A percentile compares a stretch with the other conserved stretches of the same genome.
phyloP scores from a whole-genome alignment of 768 basidiomycete genomes.

The Amanita fuliginea region DNA sequence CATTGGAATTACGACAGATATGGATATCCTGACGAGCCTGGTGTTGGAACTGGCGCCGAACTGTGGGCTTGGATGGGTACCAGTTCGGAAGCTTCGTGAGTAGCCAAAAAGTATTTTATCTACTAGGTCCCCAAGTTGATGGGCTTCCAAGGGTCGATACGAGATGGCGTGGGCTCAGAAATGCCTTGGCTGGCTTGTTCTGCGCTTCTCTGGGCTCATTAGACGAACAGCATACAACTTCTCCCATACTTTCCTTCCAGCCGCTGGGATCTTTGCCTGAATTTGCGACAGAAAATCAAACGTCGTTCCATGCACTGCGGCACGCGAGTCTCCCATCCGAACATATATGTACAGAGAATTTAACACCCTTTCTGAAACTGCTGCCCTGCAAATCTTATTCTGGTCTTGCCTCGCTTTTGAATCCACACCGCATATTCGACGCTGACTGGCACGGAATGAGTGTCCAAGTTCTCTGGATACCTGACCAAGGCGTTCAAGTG shows the following conservation, averaged over 20 bases:
- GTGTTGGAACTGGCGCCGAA: constrained; percentile 80
- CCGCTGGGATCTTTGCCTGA: constrained; percentile 33
- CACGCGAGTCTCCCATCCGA: constrained; percentile 76
- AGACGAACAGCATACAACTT: constrained; percentile 59
- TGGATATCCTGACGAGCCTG: constrained; percentile 69
- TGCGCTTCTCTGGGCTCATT: constrained; percentile 83
- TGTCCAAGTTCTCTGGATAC: constrained; percentile 60
- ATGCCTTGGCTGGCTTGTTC: constrained; percentile 87
- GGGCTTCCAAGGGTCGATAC: constrained; percentile 51
- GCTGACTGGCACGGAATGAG: constrained; percentile 89
- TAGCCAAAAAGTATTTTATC: background rate
- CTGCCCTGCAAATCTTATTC: constrained; percentile 87
- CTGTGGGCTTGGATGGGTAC: constrained; percentile 91
- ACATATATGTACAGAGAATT: constrained; percentile 93
- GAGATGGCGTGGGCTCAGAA: constrained; percentile 72
- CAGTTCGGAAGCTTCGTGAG: constrained; percentile 37
- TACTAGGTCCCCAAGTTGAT: too few relatives aligned
- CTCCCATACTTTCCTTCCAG: background rate
- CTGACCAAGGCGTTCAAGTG: constrained; percentile 49
- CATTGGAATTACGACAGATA: constrained; percentile 83
- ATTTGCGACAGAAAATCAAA: constrained; percentile 14
- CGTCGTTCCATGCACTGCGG: constrained; percentile 41
- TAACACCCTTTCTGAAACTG: constrained; percentile 92
- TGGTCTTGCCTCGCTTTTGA: constrained; percentile 73
- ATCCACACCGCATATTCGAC: constrained; percentile 79